Evolutionary conservation across 805 yeast genomes (phyloP), one percentile per base, ranked within the genome.

Genomic region (Lipomyces mesembrius): DNA sequence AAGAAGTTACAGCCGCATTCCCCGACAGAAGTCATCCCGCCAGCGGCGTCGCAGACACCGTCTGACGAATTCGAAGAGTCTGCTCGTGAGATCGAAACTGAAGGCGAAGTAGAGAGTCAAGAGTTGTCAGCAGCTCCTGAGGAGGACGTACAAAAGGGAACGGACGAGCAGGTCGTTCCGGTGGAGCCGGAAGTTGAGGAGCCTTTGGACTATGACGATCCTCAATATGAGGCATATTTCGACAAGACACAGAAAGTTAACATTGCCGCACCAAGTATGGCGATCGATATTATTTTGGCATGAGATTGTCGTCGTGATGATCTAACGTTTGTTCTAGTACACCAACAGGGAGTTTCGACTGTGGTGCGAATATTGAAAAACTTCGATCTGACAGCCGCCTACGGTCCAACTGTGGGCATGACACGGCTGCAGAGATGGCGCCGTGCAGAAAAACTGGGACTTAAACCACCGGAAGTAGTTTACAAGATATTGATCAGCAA

Each of bases 401-500:
- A 74, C 63, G 83, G 83, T 0, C 83, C 83, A 1, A 71, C 75
- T n/a, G 75, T 73, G 7, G 83, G 83, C 0, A 62, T 80, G 55
- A 72, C 79, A 1, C 66, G 83, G 34, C 64, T 80, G 22, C 74
- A 78, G 49, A 72, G 83, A 25, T 80, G 81, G 81, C 57, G 76
- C 4, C 69, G 83, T 32, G 83, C 83, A 1, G 64, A 72, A 7
- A 69, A 67, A 53, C 68, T 80, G 59, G 80, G 81, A 2, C 71
- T 76, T 39, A 64, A 73, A 8, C 83, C 83, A 2, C 83, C 83
- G 5, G 52, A 25, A 2, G 68, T 73, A 2, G 75, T 80, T 2
- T 69, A 72, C 60, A 69, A 71, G 39, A 75, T 80, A 14, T 72
- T 80, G 43, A 61, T 60, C 4, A 63, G 66, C 29, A 49, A 27